Percentiles rank a stretch among this genome's conserved stretches.
phyloP scores from a whole-genome alignment of 2,329 filamentous ascomycete species.

The Pseudonectria buxi region DNA sequence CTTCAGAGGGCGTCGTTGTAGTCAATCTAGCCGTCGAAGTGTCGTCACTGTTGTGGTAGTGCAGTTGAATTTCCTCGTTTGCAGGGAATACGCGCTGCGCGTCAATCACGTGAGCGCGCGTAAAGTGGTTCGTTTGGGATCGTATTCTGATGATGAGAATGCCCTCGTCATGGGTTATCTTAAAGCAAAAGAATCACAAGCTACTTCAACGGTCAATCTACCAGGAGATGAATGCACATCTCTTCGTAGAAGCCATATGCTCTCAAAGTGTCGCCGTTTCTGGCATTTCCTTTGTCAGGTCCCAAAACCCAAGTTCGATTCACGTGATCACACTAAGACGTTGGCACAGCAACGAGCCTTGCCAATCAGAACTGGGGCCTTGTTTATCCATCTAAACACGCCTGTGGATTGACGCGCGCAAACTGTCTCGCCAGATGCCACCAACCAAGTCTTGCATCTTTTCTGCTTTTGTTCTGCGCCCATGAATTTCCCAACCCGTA shows the following conservation, averaged over 20 bases:
- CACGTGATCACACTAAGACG: constrained; percentile 2
- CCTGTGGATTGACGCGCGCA: constrained; percentile 19
- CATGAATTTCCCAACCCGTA: no score
- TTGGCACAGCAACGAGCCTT: constrained; percentile 28
- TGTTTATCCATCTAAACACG: constrained; percentile 20
- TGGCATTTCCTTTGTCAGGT: not conserved
- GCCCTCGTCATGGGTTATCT: no score
- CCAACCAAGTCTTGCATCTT: no score
- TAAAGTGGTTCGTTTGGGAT: constrained; percentile 20
- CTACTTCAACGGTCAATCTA: no score
- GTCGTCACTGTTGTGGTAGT: not conserved
- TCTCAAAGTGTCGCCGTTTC: not conserved
- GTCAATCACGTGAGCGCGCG: constrained; percentile 29
- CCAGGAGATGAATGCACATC: no score
- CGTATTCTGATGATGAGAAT: no score
- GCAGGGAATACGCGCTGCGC: constrained; percentile 23
- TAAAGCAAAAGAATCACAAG: no score
- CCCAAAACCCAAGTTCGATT: not conserved
- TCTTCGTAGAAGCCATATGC: not conserved
- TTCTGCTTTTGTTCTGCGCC: no score
- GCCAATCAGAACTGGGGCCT: constrained; percentile 16
- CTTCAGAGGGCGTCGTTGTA: no score
- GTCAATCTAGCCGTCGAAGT: no score
- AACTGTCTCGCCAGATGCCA: constrained; percentile 6
- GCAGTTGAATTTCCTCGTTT: constrained; percentile 15